phyloP scores from a whole-genome alignment of 306 rosid genomes.

The Heteromeles arbutifolia region DNA sequence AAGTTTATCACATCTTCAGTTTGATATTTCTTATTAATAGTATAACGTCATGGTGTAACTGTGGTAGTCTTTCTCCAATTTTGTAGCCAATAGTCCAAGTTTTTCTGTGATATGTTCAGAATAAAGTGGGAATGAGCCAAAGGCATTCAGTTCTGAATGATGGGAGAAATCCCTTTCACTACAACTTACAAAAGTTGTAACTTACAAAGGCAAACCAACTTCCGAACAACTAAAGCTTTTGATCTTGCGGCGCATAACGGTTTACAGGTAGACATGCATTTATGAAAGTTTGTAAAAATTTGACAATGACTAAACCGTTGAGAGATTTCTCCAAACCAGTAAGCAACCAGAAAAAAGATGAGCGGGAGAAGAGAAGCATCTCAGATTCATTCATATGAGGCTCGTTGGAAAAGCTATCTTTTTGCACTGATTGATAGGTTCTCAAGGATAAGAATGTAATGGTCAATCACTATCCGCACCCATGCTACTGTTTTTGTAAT shows the following conservation, averaged over 20 bases:
- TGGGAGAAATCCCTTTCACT: neutral
- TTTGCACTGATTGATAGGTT: constrained; percentile 15
- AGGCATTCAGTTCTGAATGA: neutral
- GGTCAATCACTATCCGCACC: constrained; percentile 9
- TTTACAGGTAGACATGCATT: neutral
- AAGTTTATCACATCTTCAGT: no score
- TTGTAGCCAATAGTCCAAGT: neutral
- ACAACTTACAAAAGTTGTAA: neutral
- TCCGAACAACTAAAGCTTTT: neutral
- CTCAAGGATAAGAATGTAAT: constrained; percentile 46
- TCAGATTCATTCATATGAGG: neutral
- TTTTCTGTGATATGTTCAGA: neutral
- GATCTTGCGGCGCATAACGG: neutral
- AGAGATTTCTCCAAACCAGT: neutral
- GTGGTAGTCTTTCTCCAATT: neutral
- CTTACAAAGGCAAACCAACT: neutral
- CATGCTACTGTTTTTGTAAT: neutral
- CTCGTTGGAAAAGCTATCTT: constrained; percentile 15
- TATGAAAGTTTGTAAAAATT: neutral
- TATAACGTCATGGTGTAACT: neutral
- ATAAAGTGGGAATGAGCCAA: neutral
- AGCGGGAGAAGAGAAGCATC: neutral
- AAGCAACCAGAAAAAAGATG: neutral
- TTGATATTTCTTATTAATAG: no score
- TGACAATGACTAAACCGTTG: neutral